Evolutionary conservation across 306 rosid genomes (phyloP), one percentile per base, ranked within the genome.

Genomic region (Amphicarpaea edgeworthii): DNA sequence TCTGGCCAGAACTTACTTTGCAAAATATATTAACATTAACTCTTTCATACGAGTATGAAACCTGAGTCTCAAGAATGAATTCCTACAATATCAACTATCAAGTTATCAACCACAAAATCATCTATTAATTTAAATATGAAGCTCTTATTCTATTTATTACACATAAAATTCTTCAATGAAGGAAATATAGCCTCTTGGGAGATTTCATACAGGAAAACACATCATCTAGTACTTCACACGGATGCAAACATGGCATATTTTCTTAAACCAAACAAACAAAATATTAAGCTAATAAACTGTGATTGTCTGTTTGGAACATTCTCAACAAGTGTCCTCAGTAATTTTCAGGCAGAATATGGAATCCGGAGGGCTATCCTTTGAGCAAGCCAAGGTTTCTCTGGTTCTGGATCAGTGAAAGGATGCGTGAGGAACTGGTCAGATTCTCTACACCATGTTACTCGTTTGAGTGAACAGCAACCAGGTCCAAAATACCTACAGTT

Each of bases 371-470:
- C 96, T 97, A 95, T 87, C 73, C 90, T 92, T 79, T 84, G 98
- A 45, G 95, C 88, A 80, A 95, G 96, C 98, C 98, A 95, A 74
- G 97, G 96, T 73, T 87, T 86, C 55, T 83, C 83, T 16, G 77
- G 78, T 37, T 92, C 90, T 8, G 98, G 97, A 76, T 92, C 98
- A 41, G 92, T 86, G 82, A 82, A 95, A 68, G 62, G 49, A 85
- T 92, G 97, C 82, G 68, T 50, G 49, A 95, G 82, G 87, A 95
- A 92, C 82, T 95, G 90, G 12, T 81, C 93, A 11, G 92, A 81
- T 78, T 95, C 97, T 90, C 97, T 84, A 51, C 89, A 89, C 98
- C 98, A 95, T 19, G 86, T 70, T 41, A 82, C 98, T 72, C 98
- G 85, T 24, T 80, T 78, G 6, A 87, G 21, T 28, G 91, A 88